Percentiles rank a stretch among this genome's conserved stretches.
Evolutionary conservation across 495 filamentous ascomycete genomes (phyloP).

Genomic region (Glarea lozoyensis): DNA sequence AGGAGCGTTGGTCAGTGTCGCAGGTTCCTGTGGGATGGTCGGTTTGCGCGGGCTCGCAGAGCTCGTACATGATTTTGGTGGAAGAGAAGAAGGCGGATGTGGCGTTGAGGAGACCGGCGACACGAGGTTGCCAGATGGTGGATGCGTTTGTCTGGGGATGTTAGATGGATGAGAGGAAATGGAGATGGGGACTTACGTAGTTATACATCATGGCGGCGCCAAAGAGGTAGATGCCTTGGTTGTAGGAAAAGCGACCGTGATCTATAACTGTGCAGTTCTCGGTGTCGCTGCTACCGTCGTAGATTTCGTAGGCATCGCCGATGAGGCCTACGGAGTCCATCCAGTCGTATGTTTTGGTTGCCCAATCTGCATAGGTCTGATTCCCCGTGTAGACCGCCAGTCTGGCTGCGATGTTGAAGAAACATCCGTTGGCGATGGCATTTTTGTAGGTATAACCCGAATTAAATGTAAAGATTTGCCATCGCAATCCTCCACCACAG

Average conservation of each 20-base stretch:
- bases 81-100: conserved; percentile 41
- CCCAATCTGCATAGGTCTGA: conserved; percentile 69
- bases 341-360: conserved; percentile 70
- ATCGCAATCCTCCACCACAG: conserved; percentile 66
- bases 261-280: conserved; percentile 54
- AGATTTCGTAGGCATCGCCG: conserved; percentile 50
- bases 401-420: conserved; percentile 75
- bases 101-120: conserved; percentile 31
- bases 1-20: conserved; percentile 70
- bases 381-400: conserved; percentile 72
- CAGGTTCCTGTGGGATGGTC: conserved; percentile 33
- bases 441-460: conserved; percentile 79
- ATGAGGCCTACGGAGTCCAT: conserved; percentile 52
- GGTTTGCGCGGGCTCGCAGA: conserved; percentile 58
- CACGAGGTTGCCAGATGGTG: conserved; percentile 15
- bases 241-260: conserved; percentile 64
- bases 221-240: conserved; percentile 60
- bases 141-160: conserved; percentile 29
- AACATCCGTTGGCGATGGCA: conserved; percentile 64
- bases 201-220: conserved; percentile 76
- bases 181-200: conserved; percentile 34
- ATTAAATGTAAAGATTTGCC: conserved; percentile 80
- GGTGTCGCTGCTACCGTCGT: conserved; percentile 58
- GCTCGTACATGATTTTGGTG: conserved; percentile 55
- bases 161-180: conserved; percentile 7